phyloP scores from a whole-genome alignment of 2,329 filamentous ascomycete species.

The Nemania sp. region DNA sequence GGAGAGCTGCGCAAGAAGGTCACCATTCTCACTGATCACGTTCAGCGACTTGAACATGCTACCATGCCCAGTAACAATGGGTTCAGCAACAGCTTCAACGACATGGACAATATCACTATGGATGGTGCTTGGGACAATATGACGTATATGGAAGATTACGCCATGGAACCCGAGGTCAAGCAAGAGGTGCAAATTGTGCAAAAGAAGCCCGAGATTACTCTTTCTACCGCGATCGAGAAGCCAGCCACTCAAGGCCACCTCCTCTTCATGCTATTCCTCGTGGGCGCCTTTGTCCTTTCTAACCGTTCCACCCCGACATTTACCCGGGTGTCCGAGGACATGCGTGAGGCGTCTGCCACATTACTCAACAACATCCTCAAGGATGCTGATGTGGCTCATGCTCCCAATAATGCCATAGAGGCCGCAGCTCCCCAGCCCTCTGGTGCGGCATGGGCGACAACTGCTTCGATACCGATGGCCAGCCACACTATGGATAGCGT shows the following conservation, averaged over 20 bases:
- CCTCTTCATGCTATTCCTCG: slow-evolving; percentile 94
- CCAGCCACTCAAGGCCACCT: slow-evolving; percentile 81
- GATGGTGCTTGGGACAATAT: slow-evolving; percentile 85
- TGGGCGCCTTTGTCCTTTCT: slow-evolving; percentile 94
- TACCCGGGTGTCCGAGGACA: slow-evolving; percentile 82
- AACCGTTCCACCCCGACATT: slow-evolving; percentile 79
- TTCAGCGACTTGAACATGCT: slow-evolving; percentile 76
- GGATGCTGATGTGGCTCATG: slow-evolving; percentile 74
- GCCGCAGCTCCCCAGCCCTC: slow-evolving; percentile 65
- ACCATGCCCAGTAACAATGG: slow-evolving; percentile 69
- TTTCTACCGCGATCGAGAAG: slow-evolving; percentile 68
- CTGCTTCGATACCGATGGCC: slow-evolving; percentile 56
- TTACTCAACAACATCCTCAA: slow-evolving; percentile 85
- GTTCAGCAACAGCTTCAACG: slow-evolving; percentile 76
- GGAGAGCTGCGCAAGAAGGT: slow-evolving; percentile 94
- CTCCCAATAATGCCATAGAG: slow-evolving; percentile 57
- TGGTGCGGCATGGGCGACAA: slow-evolving; percentile 60
- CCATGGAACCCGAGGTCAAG: slow-evolving; percentile 72
- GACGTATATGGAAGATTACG: slow-evolving; percentile 79
- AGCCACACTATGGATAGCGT: slow-evolving; percentile 61
- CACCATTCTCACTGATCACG: slow-evolving; percentile 79
- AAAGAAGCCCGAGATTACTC: slow-evolving; percentile 65
- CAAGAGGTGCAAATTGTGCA: slow-evolving; percentile 66
- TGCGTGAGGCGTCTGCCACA: slow-evolving; percentile 80
- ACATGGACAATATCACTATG: slow-evolving; percentile 88